Conservation (phyloP, 2,329 filamentous ascomycete species). For the Fusarium bulbicola region DNA sequence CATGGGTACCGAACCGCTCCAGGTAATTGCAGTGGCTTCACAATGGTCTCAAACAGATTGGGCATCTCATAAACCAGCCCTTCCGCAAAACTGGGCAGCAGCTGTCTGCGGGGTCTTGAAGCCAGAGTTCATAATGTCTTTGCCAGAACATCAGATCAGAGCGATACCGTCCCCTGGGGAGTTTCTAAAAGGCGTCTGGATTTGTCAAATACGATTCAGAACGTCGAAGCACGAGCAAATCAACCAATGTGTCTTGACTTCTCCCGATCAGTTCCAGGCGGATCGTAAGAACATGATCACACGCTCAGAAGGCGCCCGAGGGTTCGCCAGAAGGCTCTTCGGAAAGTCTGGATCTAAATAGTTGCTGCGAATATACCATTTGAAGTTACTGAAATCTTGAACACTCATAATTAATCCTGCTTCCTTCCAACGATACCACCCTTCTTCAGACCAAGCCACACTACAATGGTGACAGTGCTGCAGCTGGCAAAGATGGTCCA, state of each 20-base stretch:
- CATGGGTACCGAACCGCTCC: neutral
- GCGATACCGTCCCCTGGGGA: neutral
- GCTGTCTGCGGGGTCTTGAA: neutral
- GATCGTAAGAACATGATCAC: neutral
- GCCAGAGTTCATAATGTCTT: neutral
- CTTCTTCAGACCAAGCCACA: constrained; percentile 53
- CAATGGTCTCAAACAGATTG: neutral
- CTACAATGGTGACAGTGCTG: constrained; percentile 48
- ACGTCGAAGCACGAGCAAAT: neutral
- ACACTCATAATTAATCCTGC: constrained; percentile 35
- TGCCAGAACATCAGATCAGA: neutral
- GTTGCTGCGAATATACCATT: neutral
- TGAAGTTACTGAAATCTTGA: rapidly evolving
- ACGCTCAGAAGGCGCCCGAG: neutral
- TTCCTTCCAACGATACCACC: constrained; percentile 61
- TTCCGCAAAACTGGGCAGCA: neutral
- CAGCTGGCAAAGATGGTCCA: constrained; percentile 60
- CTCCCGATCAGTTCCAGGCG: neutral
- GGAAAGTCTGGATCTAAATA: neutral
- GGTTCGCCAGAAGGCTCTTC: neutral
- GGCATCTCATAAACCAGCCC: neutral
- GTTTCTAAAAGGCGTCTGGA: neutral
- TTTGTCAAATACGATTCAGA: neutral
- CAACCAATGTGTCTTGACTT: neutral
- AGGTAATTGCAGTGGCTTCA: neutral